Conservation (phyloP, 441 rosid genomes). For the Bruguiera hainesii region DNA sequence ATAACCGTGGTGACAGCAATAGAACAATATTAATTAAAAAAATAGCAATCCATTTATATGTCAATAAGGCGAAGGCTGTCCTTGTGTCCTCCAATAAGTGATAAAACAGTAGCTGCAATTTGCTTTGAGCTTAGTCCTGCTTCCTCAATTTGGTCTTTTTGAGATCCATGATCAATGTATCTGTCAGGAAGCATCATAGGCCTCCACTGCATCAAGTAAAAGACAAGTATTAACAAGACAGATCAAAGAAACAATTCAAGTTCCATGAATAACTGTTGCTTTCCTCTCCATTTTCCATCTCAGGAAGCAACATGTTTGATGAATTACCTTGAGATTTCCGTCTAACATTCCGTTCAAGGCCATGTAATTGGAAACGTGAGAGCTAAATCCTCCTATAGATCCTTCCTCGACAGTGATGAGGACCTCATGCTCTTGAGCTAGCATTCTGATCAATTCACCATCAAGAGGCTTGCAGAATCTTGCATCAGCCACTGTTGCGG, state of each 20-base stretch:
- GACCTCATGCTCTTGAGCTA: constrained; percentile 10
- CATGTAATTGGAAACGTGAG: constrained; percentile 12
- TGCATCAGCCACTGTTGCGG: constrained; percentile 18
- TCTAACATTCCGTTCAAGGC: constrained; percentile 10
- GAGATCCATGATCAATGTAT: constrained; percentile 14
- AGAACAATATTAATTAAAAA: not conserved
- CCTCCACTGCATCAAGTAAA: constrained; percentile 13
- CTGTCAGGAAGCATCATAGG: constrained; percentile 17
- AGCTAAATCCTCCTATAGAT: constrained; percentile 14
- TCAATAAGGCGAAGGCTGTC: constrained; percentile 10
- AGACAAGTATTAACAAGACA: not conserved
- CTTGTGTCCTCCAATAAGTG: constrained; percentile 10
- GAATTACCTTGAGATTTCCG: constrained; percentile 11
- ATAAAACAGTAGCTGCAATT: constrained; percentile 13
- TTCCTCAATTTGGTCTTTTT: constrained; percentile 10
- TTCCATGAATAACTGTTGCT: not conserved
- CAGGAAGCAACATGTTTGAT: not conserved
- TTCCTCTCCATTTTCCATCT: not conserved
- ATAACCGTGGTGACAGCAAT: not conserved
- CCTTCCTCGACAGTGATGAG: constrained; percentile 13
- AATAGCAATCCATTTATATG: not conserved
- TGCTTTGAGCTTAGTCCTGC: constrained; percentile 16
- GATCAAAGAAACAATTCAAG: not conserved
- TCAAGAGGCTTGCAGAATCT: constrained; percentile 24
- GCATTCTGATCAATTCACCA: constrained; percentile 6